phyloP scores from a whole-genome alignment of 1,284 basidiomycete genomes.

The Agaricales sp. region DNA sequence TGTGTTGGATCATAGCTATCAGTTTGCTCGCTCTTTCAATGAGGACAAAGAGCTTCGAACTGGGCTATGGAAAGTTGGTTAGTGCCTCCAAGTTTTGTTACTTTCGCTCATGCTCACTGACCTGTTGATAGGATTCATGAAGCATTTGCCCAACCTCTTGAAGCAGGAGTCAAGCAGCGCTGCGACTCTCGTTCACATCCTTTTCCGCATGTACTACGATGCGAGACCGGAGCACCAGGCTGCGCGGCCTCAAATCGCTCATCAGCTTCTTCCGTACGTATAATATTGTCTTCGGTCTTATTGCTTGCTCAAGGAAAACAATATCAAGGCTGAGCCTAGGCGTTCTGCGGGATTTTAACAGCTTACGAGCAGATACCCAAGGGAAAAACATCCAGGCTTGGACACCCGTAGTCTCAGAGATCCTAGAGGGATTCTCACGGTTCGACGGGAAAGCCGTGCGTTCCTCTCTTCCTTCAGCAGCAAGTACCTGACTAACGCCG shows the following conservation, averaged over 20 bases:
- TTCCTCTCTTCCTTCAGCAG: constrained; percentile 1
- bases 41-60: constrained; percentile 97
- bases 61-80: constrained; percentile 98
- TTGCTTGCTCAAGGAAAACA: constrained; percentile 6
- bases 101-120: background rate
- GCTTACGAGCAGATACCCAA: constrained; percentile 85
- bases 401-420: constrained; percentile 95
- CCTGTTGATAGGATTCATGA: constrained; percentile 82
- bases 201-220: constrained; percentile 93
- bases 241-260: constrained; percentile 75
- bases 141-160: constrained; percentile 94
- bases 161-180: constrained; percentile 99
- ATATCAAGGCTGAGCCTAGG: constrained; percentile 90
- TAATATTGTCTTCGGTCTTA: constrained; percentile 1
- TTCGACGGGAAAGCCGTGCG: constrained; percentile 86
- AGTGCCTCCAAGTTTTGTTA: constrained; percentile 23
- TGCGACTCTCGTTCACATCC: constrained; percentile 86
- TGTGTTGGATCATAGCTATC: constrained; percentile 93
- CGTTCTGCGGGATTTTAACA: constrained; percentile 86
- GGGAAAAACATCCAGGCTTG: constrained; percentile 94
- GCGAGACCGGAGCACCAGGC: constrained; percentile 77
- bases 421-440: constrained; percentile 81
- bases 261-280: constrained; percentile 84
- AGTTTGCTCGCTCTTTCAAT: constrained; percentile 96
- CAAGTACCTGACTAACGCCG: constrained; percentile 7